Evolutionary conservation across 164 flowering plant genomes (phyloP), one percentile per base, ranked within the genome.

Genomic region (Annona squamosa): DNA sequence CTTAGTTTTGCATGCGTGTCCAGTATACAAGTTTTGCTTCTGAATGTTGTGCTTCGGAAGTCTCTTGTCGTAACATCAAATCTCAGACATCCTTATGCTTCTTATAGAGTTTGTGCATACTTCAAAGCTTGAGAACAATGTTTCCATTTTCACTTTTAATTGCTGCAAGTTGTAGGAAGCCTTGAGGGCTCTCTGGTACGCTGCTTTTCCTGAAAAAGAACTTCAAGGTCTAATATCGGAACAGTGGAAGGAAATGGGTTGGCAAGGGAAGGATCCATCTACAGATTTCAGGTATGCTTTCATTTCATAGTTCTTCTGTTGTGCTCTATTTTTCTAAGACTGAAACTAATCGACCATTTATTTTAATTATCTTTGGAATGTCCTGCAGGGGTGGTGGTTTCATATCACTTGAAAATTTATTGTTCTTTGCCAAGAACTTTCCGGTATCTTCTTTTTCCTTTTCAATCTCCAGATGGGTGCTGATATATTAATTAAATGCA

Each of bases 221-320:
- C 81, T 79, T 73, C 74, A 43, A 46, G 79, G 72, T 66, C 73
- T 79, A 67, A 77, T 77, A 73, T 77, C 81, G 69, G 81, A 79
- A 64, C 81, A 79, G 63, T 79, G 81, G 81, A 79, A 79, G 69
- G 79, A 79, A 71, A 79, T 79, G 81, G 81, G 81, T 16, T 79
- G 81, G 81, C 81, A 79, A 73, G 81, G 81, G 71, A 79, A 79
- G 63, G 81, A 79, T 48, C 81, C 81, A 62, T 76, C 79, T 3
- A 79, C 81, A 13, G 81, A 79, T 76, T 79, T 79, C 71, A 79
- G 81, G 81, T 76, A 69, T 1, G 46, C 71, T 10, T n/a, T 10
- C 42, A 26, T 59, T 37, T 12, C 61, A 17, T 44, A 70, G 42
- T 42, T 5, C 57, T 57, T 72, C 65, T 45, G 5, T 4, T 37